Base-by-base conservation (phyloP, 2,329 filamentous ascomycete genomes). In the Colletotrichum eremochloae region DNA sequence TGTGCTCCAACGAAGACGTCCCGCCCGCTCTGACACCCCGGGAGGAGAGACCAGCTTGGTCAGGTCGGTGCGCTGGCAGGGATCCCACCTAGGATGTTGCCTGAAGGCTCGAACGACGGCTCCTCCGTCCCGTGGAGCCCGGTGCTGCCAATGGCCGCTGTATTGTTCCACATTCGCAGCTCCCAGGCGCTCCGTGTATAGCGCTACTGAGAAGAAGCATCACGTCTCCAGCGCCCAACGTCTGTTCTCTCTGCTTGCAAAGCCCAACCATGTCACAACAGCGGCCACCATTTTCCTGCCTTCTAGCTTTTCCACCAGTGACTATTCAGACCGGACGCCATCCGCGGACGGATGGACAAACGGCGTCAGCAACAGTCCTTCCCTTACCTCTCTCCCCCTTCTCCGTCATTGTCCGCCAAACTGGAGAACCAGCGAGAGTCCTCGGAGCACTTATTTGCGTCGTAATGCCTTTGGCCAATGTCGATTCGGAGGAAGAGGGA, bases 21-120 rank as follows among this genome's bases (percentile, higher is more conserved):
- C 36, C 68, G 68, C 65, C 58, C 44, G 44, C 44, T 46, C 68
- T 71, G 68, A 71, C 64, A 71, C 52, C 40, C 68, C 44, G 68
- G 52, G 57, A 63, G 58, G 58, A 71, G 52, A 63, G 68, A 52
- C 52, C 52, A 31, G 64, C 64, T 63, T 71, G 57, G 57, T 53
- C 52, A 53, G 20, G 68, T 71, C 65, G 58, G 68, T 71, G 68
- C 58, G 65, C 48, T 52, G 58, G 38, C 68, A 71, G 58, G 68
- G 68, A 58, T 71, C 33, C n/a, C 15, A 38, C n/a, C 68, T 29
- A 48, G 68, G 58, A 58, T 68, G 58, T 31, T 36, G 57, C 68
- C 52, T 63, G 58, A 36, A 52, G 18, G 52, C 29, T 46, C 36
- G 15, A 63, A 44, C 58, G 64, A 68, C 58, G 44, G 58, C 64